phyloP scores from a whole-genome alignment of 78 protist species.

The Dictyostelium discoideum region dicty_2.7 NC_007091.3:4745501-4746000 shows the following conservation, averaged over 20 bases:
- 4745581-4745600: conserved; percentile 74
- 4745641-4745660: conserved; percentile 57
- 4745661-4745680: conserved; percentile 27
- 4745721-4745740: neutral
- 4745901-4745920: neutral
- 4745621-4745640: conserved; percentile 21
- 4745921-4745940: neutral
- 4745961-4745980: neutral
- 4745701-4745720: neutral
- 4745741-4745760: conserved; percentile 76
- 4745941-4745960: neutral
- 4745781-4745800: conserved; percentile 37
- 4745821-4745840: conserved; percentile 58
- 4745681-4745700: neutral
- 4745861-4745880: neutral
- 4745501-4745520: conserved; percentile 89
- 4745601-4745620: conserved; percentile 49
- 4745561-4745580: conserved; percentile 84
- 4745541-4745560: conserved; percentile 55
- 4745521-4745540: conserved; percentile 71
- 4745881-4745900: neutral
- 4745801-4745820: neutral
- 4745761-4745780: conserved; percentile 75
- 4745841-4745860: neutral
- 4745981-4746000: neutral